phyloP scores from a whole-genome alignment of 495 filamentous ascomycete genomes.

The Saxispiralis lemnorum region DNA sequence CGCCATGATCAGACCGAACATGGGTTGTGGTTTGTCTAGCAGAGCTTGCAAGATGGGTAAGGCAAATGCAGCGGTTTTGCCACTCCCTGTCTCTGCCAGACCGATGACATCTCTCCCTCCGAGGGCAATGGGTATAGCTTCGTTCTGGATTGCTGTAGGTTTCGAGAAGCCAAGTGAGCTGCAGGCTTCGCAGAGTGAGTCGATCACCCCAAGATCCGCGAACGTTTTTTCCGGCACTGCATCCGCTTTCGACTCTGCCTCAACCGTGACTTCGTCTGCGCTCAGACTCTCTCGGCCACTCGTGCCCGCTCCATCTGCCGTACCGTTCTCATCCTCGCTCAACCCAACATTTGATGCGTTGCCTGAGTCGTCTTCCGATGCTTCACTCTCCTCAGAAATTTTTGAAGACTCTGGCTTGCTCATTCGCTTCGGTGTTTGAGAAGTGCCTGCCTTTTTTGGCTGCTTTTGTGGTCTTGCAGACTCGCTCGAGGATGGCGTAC shows the following conservation, averaged over 20 bases:
- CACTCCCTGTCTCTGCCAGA: slow-evolving; percentile 81
- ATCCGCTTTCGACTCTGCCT: not conserved
- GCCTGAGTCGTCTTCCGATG: too few species aligned
- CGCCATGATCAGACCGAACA: slow-evolving; percentile 68
- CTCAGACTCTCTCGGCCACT: too few species aligned
- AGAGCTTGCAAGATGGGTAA: slow-evolving; percentile 65
- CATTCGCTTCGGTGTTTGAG: too few species aligned
- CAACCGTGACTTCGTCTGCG: too few species aligned
- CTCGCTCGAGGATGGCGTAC: too few species aligned
- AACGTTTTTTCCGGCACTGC: slow-evolving; percentile 40
- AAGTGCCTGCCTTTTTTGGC: too few species aligned
- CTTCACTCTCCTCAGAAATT: too few species aligned
- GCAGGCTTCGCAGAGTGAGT: slow-evolving; percentile 76
- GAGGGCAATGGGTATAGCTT: slow-evolving; percentile 52
- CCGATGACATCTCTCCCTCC: slow-evolving; percentile 75
- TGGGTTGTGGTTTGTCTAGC: slow-evolving; percentile 56
- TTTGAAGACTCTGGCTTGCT: too few species aligned
- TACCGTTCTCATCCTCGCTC: too few species aligned
- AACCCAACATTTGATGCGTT: too few species aligned
- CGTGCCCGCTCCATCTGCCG: too few species aligned
- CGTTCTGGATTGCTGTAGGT: slow-evolving; percentile 35
- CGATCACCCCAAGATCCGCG: slow-evolving; percentile 72
- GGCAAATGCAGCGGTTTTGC: slow-evolving; percentile 85
- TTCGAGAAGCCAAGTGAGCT: slow-evolving; percentile 58
- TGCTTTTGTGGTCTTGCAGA: too few species aligned